These are phyloP conservation scores for Barnettozyma sp. DNA, from an alignment of 805 yeast species.

Conservation along the genomic window DNA sequence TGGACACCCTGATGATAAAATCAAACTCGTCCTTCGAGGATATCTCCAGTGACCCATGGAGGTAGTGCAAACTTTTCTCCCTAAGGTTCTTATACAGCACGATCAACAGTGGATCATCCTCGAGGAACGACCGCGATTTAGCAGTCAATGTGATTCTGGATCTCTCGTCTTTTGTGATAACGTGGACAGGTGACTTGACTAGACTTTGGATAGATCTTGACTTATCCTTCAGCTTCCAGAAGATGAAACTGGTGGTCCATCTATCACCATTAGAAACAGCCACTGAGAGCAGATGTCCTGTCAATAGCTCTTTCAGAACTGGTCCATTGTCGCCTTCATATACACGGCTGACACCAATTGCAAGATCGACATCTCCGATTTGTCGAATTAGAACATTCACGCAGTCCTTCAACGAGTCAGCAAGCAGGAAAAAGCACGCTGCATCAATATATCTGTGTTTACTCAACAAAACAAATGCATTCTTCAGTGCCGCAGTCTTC, in stretches of 20 bases:
- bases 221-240: slow-evolving; percentile 53
- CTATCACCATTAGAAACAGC: slow-evolving; percentile 61
- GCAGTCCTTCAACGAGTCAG: slow-evolving; percentile 68
- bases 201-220: slow-evolving; percentile 55
- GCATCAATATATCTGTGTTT: slow-evolving; percentile 85
- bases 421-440: slow-evolving; percentile 81
- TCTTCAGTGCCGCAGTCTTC: slow-evolving; percentile 84
- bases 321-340: slow-evolving; percentile 61
- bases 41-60: slow-evolving; percentile 39
- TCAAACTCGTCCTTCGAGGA: slow-evolving; percentile 47
- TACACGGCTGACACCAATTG: slow-evolving; percentile 74
- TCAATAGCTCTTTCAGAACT: slow-evolving; percentile 42
- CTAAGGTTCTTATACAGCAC: slow-evolving; percentile 59
- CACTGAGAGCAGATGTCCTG: slow-evolving; percentile 42
- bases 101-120: slow-evolving; percentile 78
- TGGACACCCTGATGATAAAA: slow-evolving; percentile 54
- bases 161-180: slow-evolving; percentile 29
- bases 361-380: slow-evolving; percentile 61
- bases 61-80: slow-evolving; percentile 41
- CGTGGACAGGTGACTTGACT: slow-evolving; percentile 44
- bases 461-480: slow-evolving; percentile 85
- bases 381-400: slow-evolving; percentile 66
- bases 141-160: slow-evolving; percentile 16
- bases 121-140: slow-evolving; percentile 38
- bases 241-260: slow-evolving; percentile 79